Evolutionary conservation across 305 asterid genomes (phyloP), one percentile per base, ranked within the genome.

Genomic region (Fraxinus angustifolia): DNA sequence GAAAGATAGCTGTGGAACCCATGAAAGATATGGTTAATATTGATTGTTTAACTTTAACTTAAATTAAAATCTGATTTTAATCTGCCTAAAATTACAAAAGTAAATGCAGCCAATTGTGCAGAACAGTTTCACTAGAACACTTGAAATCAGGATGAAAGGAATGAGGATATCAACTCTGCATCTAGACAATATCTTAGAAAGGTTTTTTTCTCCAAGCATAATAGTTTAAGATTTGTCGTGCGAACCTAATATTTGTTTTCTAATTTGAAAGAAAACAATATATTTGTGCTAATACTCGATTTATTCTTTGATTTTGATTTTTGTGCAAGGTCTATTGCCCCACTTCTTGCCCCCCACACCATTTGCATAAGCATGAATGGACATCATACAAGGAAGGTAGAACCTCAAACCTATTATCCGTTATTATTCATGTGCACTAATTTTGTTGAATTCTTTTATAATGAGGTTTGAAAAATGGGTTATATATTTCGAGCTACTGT

Each of bases 351-450:
- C 97, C 75, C 75, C 99, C 97, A 62, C 98, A 96, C 86, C 99
- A 94, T 90, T 83, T 94, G 85, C 97, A 97, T 78, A 94, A 89
- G 91, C 99, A 96, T 77, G 97, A 96, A 92, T 96, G 99, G 98
- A 95, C 88, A 82, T 86, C 94, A 28, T 94, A 90, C 85, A 91
- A 98, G 86, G 98, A 96, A 96, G 98, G 99, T 94, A 88, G 84
- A 83, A 80, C 78, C 80, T 28, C 80, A 40, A 21, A 70, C 34
- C 82, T 78, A 58, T 50, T 50, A 7, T n/a, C 8, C 33, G 31
- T 62, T 45, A 7, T 30, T 72, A 28, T 70, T 83, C 14, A 28
- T 31, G 30, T 42, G 21, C 60, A 48, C 28, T 81, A 30, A 76
- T 78, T 73, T 33, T 33, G 3, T 42, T 42, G 11, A 10, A 42